Conservation (phyloP, 116 monocot species). For the Dioscorea cayenensis region DNA sequence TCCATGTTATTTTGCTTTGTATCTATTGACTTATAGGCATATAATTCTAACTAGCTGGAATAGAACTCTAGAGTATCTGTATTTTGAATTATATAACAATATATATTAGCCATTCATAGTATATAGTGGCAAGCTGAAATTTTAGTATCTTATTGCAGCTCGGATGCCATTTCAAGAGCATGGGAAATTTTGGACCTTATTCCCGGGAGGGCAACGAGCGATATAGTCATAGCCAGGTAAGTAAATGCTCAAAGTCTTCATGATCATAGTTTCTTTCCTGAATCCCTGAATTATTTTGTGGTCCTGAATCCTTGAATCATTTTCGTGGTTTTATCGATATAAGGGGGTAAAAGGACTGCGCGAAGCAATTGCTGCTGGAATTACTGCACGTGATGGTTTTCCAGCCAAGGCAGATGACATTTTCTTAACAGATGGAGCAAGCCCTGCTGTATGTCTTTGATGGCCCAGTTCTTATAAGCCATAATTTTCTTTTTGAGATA, state of each 20-base stretch:
- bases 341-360: constrained; percentile 91
- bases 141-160: constrained; percentile 26
- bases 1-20: too few species aligned
- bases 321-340: constrained; percentile 4
- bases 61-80: too few species aligned
- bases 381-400: constrained; percentile 84
- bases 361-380: constrained; percentile 91
- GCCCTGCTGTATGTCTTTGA: constrained; percentile 55
- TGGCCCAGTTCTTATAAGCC: background rate
- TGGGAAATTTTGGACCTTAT: constrained; percentile 72
- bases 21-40: too few species aligned
- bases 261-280: background rate
- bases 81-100: background rate
- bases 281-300: background rate
- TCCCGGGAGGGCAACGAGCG: constrained; percentile 81
- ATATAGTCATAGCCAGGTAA: constrained; percentile 80
- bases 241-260: background rate
- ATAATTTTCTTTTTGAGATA: background rate
- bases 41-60: too few species aligned
- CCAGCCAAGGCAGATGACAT: constrained; percentile 81
- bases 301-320: background rate
- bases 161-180: constrained; percentile 78
- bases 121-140: background rate
- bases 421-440: constrained; percentile 95
- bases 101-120: background rate